These are phyloP conservation scores for Solanum arcanum DNA, from an alignment of 257 asterid species.

Conservation along the genomic window DNA sequence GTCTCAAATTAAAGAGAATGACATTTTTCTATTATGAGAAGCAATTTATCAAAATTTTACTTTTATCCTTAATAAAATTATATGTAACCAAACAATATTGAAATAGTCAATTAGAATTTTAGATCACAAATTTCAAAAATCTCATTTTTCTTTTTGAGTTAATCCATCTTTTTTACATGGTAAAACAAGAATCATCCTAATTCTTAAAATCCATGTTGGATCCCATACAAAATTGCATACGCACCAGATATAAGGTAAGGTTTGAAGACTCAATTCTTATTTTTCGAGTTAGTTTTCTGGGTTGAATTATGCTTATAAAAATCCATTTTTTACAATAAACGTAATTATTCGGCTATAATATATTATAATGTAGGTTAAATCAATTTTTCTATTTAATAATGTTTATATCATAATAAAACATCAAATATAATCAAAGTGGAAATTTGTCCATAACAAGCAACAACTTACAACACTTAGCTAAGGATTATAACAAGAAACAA, in stretches of 20 bases:
- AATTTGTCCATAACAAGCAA: neutral
- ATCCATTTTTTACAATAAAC: neutral
- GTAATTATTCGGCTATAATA: neutral
- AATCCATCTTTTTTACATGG: neutral
- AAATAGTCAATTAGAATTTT: no score
- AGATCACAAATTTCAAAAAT: no score
- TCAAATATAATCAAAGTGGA: neutral
- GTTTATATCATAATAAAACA: neutral
- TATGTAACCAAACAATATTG: neutral
- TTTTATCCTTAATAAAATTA: neutral
- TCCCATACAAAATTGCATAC: neutral
- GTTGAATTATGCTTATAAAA: accelerated
- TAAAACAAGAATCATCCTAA: no score
- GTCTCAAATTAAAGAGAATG: no score
- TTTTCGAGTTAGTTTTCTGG: neutral
- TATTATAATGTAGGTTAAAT: neutral
- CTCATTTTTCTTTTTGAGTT: no score
- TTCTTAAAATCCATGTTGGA: neutral
- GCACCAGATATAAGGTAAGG: neutral
- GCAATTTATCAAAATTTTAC: no score
- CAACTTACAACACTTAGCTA: neutral
- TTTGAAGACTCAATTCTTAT: neutral
- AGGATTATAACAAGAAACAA: neutral
- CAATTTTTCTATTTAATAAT: neutral
- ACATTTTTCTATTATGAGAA: no score